Conservation (phyloP, 2,329 filamentous ascomycete species). For the Dothistroma septosporum region DNA sequence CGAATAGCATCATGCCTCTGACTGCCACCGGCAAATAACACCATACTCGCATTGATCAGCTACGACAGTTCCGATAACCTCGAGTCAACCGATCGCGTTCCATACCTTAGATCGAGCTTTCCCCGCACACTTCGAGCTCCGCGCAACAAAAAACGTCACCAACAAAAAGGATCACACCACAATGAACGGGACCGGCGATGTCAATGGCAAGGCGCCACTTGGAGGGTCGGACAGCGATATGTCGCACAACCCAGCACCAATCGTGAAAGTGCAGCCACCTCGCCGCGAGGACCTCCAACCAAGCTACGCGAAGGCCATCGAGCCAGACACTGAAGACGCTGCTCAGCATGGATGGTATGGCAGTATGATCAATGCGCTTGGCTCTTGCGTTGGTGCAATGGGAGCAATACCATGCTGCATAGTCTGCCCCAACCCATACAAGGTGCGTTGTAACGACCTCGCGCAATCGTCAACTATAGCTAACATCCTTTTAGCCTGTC, state of each 20-base stretch:
- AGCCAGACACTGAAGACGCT: constrained; percentile 58
- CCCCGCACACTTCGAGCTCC: background rate
- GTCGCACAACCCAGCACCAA: constrained; percentile 20
- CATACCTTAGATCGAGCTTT: background rate
- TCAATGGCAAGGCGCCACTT: constrained; percentile 39
- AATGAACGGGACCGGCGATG: constrained; percentile 18
- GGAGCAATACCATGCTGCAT: constrained; percentile 91
- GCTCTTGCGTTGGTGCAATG: constrained; percentile 67
- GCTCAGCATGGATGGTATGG: constrained; percentile 72
- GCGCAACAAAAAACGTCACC: background rate
- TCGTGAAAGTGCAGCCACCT: constrained; percentile 69
- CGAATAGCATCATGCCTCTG: background rate
- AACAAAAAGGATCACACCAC: constrained; percentile 8
- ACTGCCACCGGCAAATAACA: background rate
- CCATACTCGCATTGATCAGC: background rate
- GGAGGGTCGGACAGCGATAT: constrained; percentile 24
- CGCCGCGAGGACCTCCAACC: constrained; percentile 78
- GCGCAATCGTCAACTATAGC: background rate
- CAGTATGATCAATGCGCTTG: constrained; percentile 73
- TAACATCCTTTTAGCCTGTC: constrained; percentile 46
- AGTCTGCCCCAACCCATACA: constrained; percentile 73
- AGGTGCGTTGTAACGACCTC: background rate
- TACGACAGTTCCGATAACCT: background rate
- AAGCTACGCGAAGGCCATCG: constrained; percentile 60
- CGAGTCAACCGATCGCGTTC: background rate